Evolutionary conservation across 306 rosid species (phyloP), one percentile per base, ranked within the genome.

Genomic region (Vachellia collinsii): DNA sequence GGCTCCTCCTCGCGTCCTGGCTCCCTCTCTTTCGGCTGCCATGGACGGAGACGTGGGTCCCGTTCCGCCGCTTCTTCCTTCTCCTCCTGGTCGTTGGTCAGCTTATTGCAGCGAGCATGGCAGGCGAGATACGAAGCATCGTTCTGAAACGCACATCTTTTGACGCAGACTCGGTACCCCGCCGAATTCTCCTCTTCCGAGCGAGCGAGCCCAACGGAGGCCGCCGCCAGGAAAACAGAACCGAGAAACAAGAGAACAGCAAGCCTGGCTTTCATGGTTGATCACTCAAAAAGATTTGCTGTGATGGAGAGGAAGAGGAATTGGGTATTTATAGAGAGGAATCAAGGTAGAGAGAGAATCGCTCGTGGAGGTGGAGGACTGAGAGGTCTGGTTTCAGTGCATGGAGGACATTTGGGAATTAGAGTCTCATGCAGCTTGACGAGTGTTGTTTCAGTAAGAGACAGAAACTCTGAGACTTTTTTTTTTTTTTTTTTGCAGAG

Each of bases 191-290:
- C 65, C 4, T 29, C 34, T 29, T 39, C 76, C 34, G 34, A 29
- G 34, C 34, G 34, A 48, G 67, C 44, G 53, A 44, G 8, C 39
- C 54, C 83, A 0, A 14, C 23, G 5, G 75, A 72, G 58, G 69
- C 80, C 4, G 78, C 76, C 1, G 83, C 79, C 0, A 86, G 75
- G 83, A 77, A 51, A 19, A 80, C 11, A 43, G 76, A 14, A 34
- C 81, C 84, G 14, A 83, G 68, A 80, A 86, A 25, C 59, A 84
- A 34, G 11, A 71, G 17, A 11, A 82, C 7, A 17, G 85, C 78
- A 29, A 83, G 29, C 54, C 79, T 74, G 22, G 23, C 51, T 76
- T 47, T 79, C 80, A 83, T 48, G 12, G 7, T 20, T 59, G 37
- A 59, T 42, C 62, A 56, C 62, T 16, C n/a, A 48, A 19, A 17